A percentile compares a stretch with the other conserved stretches of the same genome.
These are phyloP conservation scores for Psilocybe azurescens DNA, from an alignment of 768 basidiomycete species.

Conservation along the genomic window DNA sequence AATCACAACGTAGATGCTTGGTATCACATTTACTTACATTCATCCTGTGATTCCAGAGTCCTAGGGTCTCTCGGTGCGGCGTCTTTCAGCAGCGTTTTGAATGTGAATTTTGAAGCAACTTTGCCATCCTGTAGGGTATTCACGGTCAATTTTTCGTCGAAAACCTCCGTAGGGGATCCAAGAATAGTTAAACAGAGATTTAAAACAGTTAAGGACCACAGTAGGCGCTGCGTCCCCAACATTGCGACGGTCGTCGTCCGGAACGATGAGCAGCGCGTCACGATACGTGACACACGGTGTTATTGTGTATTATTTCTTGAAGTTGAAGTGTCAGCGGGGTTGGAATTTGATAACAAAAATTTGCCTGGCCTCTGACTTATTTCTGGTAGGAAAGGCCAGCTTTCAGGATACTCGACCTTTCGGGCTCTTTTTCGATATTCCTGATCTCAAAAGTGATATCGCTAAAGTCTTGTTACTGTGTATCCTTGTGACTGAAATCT, in stretches of 20 bases:
- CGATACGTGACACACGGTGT: conserved; percentile 8
- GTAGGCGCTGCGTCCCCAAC: conserved; percentile 9
- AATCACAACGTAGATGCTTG: neutral
- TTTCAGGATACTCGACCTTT: neutral
- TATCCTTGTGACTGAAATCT: conserved; percentile 16
- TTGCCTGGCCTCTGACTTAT: neutral
- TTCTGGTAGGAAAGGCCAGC: too few species aligned
- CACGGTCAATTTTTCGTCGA: conserved; percentile 50
- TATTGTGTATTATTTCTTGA: neutral
- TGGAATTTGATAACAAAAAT: conserved; percentile 19
- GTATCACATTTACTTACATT: conserved; percentile 36
- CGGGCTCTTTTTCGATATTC: neutral
- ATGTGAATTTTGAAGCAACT: conserved; percentile 81
- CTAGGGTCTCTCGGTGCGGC: conserved; percentile 61
- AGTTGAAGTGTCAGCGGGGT: conserved; percentile 3
- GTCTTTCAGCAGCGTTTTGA: conserved; percentile 66
- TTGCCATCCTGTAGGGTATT: conserved; percentile 79
- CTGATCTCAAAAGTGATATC: neutral
- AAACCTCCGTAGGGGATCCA: conserved; percentile 43
- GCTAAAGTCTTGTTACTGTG: conserved; percentile 7
- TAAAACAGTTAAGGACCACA: conserved; percentile 25
- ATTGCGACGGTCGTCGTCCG: conserved; percentile 16
- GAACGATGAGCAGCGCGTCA: conserved; percentile 5
- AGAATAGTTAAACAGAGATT: conserved; percentile 21
- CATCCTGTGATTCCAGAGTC: conserved; percentile 52